Conservation (phyloP, 164 flowering plant genomes). For the grape (Vitis vinifera) region ASM3070453v1 NC_081814.1:5738001-5738500, state of each 20-base stretch:
- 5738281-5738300: too few species aligned
- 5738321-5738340: not conserved
- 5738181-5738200: slow-evolving; percentile 77
- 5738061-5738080: too few species aligned
- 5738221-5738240: slow-evolving; percentile 88
- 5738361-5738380: not conserved
- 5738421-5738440: not conserved
- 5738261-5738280: slow-evolving; percentile 11
- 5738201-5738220: slow-evolving; percentile 67
- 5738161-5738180: slow-evolving; percentile 91
- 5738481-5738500: slow-evolving; percentile 97
- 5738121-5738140: not conserved
- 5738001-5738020: too few species aligned
- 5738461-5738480: slow-evolving; percentile 73
- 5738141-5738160: not conserved
- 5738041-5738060: too few species aligned
- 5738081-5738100: too few species aligned
- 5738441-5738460: slow-evolving; percentile 1
- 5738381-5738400: not conserved
- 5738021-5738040: too few species aligned
- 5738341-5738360: too few species aligned
- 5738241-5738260: slow-evolving; percentile 91
- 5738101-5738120: too few species aligned
- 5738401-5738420: not conserved
- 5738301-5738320: too few species aligned